Conservation (phyloP, 139 green algal species). For the Micromonas commoda region DNA sequence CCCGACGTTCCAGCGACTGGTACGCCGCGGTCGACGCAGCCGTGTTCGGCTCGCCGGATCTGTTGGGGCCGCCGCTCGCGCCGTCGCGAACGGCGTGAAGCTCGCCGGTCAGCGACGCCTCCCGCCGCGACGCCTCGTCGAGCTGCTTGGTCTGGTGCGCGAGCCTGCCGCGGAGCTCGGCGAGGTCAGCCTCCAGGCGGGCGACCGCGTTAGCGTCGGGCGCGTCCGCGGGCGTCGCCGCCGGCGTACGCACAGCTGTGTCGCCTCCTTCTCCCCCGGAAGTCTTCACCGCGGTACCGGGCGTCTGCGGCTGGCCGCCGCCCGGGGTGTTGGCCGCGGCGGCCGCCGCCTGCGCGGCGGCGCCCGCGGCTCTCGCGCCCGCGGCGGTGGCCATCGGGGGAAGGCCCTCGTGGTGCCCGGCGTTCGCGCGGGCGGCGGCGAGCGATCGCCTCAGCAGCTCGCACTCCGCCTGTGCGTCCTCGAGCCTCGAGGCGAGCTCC, state of each 20-base stretch:
- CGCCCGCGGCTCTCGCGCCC: not conserved
- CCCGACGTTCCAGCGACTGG: no score
- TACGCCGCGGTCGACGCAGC: not conserved
- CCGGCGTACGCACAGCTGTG: not conserved
- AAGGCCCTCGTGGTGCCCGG: not conserved
- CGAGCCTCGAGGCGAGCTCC: not conserved
- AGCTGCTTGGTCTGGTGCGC: not conserved
- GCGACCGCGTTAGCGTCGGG: not conserved
- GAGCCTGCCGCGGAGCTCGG: not conserved
- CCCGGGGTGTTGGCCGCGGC: not conserved
- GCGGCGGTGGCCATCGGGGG: not conserved
- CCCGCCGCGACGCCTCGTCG: not conserved
- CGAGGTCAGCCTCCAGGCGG: not conserved
- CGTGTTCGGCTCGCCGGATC: not conserved
- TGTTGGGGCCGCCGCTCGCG: not conserved
- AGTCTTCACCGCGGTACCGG: not conserved
- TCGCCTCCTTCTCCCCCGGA: not conserved
- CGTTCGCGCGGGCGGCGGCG: no score
- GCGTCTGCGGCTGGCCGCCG: not conserved
- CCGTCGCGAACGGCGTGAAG: not conserved
- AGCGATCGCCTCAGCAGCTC: not conserved
- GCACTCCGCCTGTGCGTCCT: not conserved
- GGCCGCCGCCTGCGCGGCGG: not conserved
- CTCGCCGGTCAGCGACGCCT: not conserved
- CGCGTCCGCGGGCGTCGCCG: not conserved